Evolutionary conservation across 169 alveolate genomes (phyloP), one percentile per base, ranked within the genome.

Genomic region (Babesia bigemina): DNA sequence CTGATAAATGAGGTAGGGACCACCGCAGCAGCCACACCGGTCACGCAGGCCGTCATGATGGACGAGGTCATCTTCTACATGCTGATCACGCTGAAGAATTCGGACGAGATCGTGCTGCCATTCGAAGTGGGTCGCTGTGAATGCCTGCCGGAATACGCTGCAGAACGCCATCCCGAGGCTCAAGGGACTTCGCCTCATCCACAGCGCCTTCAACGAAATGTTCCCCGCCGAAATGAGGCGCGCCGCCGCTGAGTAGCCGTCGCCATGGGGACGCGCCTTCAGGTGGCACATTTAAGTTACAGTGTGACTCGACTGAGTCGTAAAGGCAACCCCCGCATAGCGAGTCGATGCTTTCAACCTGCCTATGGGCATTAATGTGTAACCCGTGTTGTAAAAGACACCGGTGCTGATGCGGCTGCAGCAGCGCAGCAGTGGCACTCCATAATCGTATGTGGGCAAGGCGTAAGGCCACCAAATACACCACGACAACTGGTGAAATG

Each of bases 1-100:
- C 55, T 73, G 61, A 82, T 82, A 49, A 71, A 82, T 44, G 89
- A 82, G 79, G 89, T 82, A 22, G 11, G 84, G 14, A 4, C 14
- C 0, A 19, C 3, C 22, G 21, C 9, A 22, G 10, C 28, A 29
- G 29, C 14, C 21, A 70, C 28, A 21, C 11, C 48, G 29, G 22
- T 33, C 6, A 33, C 47, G 21, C 52, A 82, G 89, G 89, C 72
- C 22, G 57, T 82, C 14, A 28, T 74, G 29, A 50, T 63, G 65
- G 48, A 74, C 36, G 74, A 73, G 48, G 79, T 73, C 24, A 33
- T 74, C 16, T 82, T 82, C 73, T 82, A 82, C 73, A 4, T 82
- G 55, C 45, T 65, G 42, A 73, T 82, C 72, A 28, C 50, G 19
- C 75, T 75, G 39, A 71, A 74, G 42, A 61, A 73, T 22, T 56